Evolutionary conservation across 2,329 filamentous ascomycete genomes (phyloP).

Genomic region (Diatrype stigma): DNA sequence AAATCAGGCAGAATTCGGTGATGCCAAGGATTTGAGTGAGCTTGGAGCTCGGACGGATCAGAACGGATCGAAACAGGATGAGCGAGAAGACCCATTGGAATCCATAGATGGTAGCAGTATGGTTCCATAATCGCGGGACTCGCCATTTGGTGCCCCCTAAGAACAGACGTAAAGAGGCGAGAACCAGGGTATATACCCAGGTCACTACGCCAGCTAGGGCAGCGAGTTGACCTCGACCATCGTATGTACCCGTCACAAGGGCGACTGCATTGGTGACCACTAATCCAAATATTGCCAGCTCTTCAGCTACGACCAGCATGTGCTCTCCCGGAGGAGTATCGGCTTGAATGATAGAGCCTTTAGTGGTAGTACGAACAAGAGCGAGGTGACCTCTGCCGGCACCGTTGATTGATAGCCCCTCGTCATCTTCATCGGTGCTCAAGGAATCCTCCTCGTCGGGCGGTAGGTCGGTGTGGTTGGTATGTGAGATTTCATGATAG

Average conservation of each 20-base stretch:
- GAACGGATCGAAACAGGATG: conserved; percentile 75
- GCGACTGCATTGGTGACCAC: conserved; percentile 65
- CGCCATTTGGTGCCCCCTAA: conserved; percentile 61
- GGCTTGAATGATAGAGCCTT: conserved; percentile 63
- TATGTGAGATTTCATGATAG: conserved; percentile 52
- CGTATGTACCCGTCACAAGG: conserved; percentile 58
- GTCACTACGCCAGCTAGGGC: conserved; percentile 64
- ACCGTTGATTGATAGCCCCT: conserved; percentile 47
- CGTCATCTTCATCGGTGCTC: conserved; percentile 56
- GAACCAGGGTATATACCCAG: conserved; percentile 76
- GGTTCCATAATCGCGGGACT: conserved; percentile 80
- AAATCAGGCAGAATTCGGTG: conserved; percentile 69
- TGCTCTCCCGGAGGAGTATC: conserved; percentile 73
- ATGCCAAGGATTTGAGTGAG: conserved; percentile 62
- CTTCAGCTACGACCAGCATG: conserved; percentile 67
- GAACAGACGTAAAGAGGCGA: conserved; percentile 69
- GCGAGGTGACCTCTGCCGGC: conserved; percentile 50
- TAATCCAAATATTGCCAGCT: conserved; percentile 67
- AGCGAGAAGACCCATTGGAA: conserved; percentile 75
- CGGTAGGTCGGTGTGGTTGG: conserved; percentile 49
- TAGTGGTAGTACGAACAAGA: conserved; percentile 57
- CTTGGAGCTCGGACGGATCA: conserved; percentile 70
- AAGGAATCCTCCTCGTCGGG: conserved; percentile 42
- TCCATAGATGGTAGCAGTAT: conserved; percentile 81
- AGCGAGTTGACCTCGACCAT: conserved; percentile 52